A percentile compares a stretch with the other conserved stretches of the same genome.
These are phyloP conservation scores for Debaryomyces maramus DNA, from an alignment of 805 yeast genomes.

Conservation along the genomic window DNA sequence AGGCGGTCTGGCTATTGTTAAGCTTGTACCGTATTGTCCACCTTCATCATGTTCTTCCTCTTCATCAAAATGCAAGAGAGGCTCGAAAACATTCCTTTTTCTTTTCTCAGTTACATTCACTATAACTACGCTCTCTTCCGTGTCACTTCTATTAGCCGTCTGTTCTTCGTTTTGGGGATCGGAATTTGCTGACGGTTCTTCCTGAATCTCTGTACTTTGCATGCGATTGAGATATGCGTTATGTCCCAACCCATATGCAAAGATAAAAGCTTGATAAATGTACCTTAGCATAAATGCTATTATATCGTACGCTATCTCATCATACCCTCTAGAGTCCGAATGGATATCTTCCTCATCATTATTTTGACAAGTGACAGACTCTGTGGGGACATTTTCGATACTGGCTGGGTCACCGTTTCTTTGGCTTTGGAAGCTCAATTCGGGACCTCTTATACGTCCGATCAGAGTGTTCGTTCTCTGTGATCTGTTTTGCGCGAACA, in stretches of 20 bases:
- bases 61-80: slow-evolving; percentile 1
- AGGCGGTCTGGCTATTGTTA: slow-evolving; percentile 2
- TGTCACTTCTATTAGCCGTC: not conserved
- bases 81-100: slow-evolving; percentile 2
- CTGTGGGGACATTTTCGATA: too few relatives aligned
- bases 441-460: too few relatives aligned
- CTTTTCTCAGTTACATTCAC: slow-evolving; percentile 1
- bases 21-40: slow-evolving; percentile 9
- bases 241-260: not conserved
- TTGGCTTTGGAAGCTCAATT: too few relatives aligned
- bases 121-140: slow-evolving; percentile 8
- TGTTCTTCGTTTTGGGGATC: too few relatives aligned
- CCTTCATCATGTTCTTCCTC: not conserved
- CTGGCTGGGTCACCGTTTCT: too few relatives aligned
- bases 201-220: not conserved
- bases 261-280: not conserved
- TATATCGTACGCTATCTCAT: not conserved
- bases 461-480: too few relatives aligned
- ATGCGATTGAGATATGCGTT: not conserved
- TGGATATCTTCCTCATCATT: not conserved
- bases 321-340: not conserved
- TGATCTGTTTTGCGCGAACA: too few relatives aligned
- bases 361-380: not conserved
- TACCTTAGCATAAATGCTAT: not conserved
- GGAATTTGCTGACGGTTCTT: not conserved